A percentile compares a stretch with the other conserved stretches of the same genome.
Conservation (phyloP, 805 yeast species). For the Torulaspora gathmanii region DNA sequence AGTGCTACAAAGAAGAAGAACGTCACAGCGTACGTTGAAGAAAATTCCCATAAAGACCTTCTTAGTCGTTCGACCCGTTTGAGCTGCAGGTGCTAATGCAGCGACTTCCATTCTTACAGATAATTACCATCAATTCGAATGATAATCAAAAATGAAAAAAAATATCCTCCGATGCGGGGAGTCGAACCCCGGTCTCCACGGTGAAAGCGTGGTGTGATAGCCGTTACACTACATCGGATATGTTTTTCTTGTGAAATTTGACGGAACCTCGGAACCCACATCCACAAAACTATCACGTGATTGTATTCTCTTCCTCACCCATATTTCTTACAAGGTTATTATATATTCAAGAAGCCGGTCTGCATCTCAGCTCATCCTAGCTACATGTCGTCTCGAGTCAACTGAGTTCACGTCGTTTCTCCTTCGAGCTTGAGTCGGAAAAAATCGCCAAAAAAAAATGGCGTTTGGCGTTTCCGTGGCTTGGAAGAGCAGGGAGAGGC, state of each 20-base stretch:
- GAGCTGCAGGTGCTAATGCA: background rate
- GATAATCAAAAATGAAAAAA: background rate
- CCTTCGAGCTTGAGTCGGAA: background rate
- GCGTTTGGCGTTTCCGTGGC: background rate
- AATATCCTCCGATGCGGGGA: conserved; percentile 21
- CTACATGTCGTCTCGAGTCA: no score
- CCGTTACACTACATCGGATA: conserved; percentile 23
- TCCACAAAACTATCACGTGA: no score
- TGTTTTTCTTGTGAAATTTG: conserved; percentile 18
- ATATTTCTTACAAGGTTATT: no score
- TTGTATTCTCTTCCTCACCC: no score
- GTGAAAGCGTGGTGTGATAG: conserved; percentile 27
- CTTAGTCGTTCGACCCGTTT: background rate
- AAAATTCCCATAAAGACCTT: background rate
- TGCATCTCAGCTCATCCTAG: no score
- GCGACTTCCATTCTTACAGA: background rate
- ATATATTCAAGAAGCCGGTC: no score
- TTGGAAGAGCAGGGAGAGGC: background rate
- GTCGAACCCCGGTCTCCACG: conserved; percentile 31
- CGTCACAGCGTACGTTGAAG: background rate
- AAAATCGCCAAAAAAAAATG: background rate
- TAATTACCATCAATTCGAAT: no score
- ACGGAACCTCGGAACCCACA: no score
- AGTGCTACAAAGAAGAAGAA: background rate
- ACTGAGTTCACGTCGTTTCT: no score